These are phyloP conservation scores for Plasmodium fragile DNA, from an alignment of 169 alveolate species.

Conservation along the genomic window DNA sequence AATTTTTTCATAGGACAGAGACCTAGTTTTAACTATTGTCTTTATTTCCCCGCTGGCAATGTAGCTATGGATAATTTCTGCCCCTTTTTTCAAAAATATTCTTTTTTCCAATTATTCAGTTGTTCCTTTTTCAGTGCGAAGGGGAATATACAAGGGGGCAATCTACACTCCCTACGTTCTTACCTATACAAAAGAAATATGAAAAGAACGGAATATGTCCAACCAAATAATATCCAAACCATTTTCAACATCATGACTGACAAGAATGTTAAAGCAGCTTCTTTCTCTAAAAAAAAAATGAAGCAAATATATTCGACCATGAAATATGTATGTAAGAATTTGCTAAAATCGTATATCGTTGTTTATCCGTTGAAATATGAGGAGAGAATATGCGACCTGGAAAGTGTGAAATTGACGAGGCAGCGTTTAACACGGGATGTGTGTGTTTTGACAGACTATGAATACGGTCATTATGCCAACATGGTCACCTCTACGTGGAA, in stretches of 20 bases:
- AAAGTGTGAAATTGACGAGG: background rate
- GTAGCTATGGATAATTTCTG: background rate
- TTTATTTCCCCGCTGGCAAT: slow-evolving; percentile 9
- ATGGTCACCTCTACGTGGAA: background rate
- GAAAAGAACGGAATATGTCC: slow-evolving; percentile 23
- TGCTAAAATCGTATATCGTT: slow-evolving; percentile 39
- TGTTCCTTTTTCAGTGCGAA: slow-evolving; percentile 27
- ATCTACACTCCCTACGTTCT: background rate
- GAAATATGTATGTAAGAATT: slow-evolving; percentile 30
- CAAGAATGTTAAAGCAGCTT: background rate
- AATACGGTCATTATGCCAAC: background rate
- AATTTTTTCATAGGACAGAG: background rate
- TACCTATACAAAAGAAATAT: slow-evolving; percentile 10
- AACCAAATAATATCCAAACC: background rate
- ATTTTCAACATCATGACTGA: slow-evolving; percentile 10
- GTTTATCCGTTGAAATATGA: background rate
- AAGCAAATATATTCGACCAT: slow-evolving; percentile 33
- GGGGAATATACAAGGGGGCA: background rate
- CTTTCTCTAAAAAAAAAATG: background rate
- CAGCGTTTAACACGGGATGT: background rate
- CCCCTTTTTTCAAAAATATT: slow-evolving; percentile 39
- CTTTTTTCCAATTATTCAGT: slow-evolving; percentile 50
- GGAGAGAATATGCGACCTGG: background rate
- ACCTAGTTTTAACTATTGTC: slow-evolving; percentile 8
- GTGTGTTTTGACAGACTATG: slow-evolving; percentile 50